Evolutionary conservation across 2,329 filamentous ascomycete species (phyloP).

Genomic region (Colletotrichum liriopes): DNA sequence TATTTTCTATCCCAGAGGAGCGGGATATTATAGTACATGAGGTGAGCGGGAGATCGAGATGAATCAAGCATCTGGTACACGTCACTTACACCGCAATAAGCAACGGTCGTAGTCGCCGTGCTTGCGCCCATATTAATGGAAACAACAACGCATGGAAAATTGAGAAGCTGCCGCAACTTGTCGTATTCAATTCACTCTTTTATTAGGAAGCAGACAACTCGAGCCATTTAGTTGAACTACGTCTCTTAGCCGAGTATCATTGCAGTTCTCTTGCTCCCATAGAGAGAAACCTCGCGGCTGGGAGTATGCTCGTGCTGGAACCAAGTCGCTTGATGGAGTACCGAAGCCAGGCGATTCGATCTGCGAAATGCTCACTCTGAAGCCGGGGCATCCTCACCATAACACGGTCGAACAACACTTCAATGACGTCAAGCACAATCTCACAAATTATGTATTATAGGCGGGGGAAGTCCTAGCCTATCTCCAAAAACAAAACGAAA

Average conservation of each 20-base stretch:
- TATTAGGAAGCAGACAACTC: not conserved
- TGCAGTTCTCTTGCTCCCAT: not conserved
- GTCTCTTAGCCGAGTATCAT: too few relatives aligned
- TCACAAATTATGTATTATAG: conserved; percentile 37
- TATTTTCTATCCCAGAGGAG: too few relatives aligned
- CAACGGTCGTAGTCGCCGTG: not conserved
- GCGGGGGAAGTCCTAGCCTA: conserved; percentile 15
- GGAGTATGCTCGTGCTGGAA: not conserved
- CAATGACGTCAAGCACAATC: not conserved
- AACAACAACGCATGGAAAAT: not conserved
- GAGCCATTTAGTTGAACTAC: not conserved
- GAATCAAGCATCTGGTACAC: not conserved
- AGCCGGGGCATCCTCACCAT: not conserved
- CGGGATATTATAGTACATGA: too few relatives aligned
- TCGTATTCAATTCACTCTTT: not conserved
- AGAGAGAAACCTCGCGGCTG: not conserved
- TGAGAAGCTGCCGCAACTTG: too few relatives aligned
- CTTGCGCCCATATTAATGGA: not conserved
- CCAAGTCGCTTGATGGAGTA: not conserved
- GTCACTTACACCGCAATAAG: not conserved
- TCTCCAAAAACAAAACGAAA: not conserved
- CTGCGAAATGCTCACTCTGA: not conserved
- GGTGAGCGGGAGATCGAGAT: not conserved
- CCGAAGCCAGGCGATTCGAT: too few relatives aligned
- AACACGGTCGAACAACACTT: not conserved